Base-by-base conservation (phyloP, 495 filamentous ascomycete genomes). In the Extremus antarcticus region DNA sequence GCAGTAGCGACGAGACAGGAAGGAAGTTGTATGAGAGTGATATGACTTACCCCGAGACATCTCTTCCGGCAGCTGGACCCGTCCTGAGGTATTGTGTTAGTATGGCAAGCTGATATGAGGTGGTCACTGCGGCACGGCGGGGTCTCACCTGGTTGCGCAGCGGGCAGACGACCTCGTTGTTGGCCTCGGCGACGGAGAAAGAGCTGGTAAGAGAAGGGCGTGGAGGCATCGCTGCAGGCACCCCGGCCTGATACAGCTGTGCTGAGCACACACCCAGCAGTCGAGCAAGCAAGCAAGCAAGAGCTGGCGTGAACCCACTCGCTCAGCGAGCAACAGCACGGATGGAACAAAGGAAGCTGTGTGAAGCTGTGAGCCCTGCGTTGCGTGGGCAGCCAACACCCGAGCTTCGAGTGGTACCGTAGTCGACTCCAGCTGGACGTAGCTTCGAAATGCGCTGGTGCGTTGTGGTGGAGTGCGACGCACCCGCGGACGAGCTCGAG, bases 21-120 rank as follows among this genome's bases (percentile, higher is more conserved):
- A 25, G 22, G 54, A 22, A 43, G 22, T 47, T n/a, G 50, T 54
- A 55, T 53, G 19, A 57, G 53, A 22, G 43, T 35, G 29, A 35
- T 57, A 15, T 48, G 56, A 73, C 91, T 87, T 75, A 97, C 92
- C 70, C 92, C 92, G 65, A 92, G 78, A 71, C 92, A 98, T 75
- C 92, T 80, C 76, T 98, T 98, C 67, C 92, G 86, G 78, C 92
- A 98, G 74, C 84, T 89, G 63, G 92, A 94, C 63, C 89, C 88
- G 80, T 98, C 92, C 57, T 48, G 19, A 8, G 3, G 9, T 7
- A 4, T 10, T 7, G 21, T 45, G 46, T 48, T 22, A 48, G 46
- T 21, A 45, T n/a, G 15, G 41, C 16, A 17, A 4, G 16, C 4
- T 21, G 7, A 8, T 7, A n/a, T 45, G 41, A 17, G 4, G 41